Percentiles rank a stretch among this genome's conserved stretches.
phyloP scores from a whole-genome alignment of 106 monocot species.

The Platanthera guangdongensis region DNA sequence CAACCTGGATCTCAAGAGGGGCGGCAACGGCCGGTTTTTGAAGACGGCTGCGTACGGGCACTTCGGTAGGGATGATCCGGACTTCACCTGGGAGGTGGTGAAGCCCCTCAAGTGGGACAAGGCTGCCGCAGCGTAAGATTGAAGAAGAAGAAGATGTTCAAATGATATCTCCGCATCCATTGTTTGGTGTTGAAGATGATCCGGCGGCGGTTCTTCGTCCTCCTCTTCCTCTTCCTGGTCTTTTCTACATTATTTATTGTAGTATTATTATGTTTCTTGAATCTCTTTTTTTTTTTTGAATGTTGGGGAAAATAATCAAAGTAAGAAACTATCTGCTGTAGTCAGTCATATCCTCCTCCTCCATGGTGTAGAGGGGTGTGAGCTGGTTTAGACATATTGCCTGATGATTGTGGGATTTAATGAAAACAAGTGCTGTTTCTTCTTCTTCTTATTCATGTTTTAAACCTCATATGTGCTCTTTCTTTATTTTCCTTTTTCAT shows the following conservation, averaged over 20 bases:
- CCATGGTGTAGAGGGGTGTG: too few species aligned
- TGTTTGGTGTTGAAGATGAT: not conserved
- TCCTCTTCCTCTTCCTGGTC: not conserved
- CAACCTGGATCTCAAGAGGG: constrained; percentile 25
- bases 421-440: not conserved
- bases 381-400: not conserved
- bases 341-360: too few species aligned
- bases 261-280: not conserved
- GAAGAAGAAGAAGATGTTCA: not conserved
- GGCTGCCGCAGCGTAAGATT: constrained; percentile 11
- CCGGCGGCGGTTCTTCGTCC: too few species aligned
- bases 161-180: not conserved
- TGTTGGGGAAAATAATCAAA: not conserved
- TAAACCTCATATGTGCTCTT: too few species aligned
- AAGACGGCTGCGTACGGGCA: constrained; percentile 23
- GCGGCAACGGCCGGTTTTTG: constrained; percentile 20
- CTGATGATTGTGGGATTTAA: not conserved
- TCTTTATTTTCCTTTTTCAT: too few species aligned
- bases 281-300: not conserved
- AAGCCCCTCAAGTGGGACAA: constrained; percentile 27
- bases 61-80: constrained; percentile 23
- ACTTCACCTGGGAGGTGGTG: constrained; percentile 25
- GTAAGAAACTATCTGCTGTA: not conserved
- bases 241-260: not conserved
- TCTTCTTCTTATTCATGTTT: not conserved